Evolutionary conservation across 495 filamentous ascomycete genomes (phyloP).

Genomic region (Hyaloscypha hepaticicola): DNA sequence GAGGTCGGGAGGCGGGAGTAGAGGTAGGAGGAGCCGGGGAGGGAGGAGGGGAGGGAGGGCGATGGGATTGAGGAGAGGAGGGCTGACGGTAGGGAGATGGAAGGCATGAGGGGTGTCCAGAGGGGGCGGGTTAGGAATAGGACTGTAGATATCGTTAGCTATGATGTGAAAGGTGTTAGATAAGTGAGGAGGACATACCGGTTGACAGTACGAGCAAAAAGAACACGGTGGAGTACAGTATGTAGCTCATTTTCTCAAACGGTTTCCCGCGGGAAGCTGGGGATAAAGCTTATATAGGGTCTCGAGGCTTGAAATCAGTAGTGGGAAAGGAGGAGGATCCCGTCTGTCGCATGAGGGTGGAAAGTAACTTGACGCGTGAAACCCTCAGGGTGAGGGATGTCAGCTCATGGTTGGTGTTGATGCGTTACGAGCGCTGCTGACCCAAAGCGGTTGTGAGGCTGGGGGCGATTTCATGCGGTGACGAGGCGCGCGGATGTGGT

Average conservation of each 20-base stretch:
- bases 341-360: background rate
- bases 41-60: slow-evolving; percentile 28
- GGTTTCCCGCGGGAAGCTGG: background rate
- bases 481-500: background rate
- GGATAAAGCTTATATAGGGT: background rate
- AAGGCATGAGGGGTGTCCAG: slow-evolving; percentile 62
- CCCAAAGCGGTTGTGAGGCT: background rate
- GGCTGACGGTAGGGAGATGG: background rate
- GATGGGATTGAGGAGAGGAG: background rate
- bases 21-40: slow-evolving; percentile 50
- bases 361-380: slow-evolving; percentile 13
- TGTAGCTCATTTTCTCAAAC: slow-evolving; percentile 45
- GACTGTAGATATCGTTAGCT: slow-evolving; percentile 39
- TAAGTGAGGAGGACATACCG: slow-evolving; percentile 41
- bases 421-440: background rate
- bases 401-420: slow-evolving; percentile 10
- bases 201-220: slow-evolving; percentile 59
- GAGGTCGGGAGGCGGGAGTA: slow-evolving; percentile 73
- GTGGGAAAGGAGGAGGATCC: background rate
- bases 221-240: slow-evolving; percentile 74
- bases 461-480: background rate
- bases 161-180: background rate
- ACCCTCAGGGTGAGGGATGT: slow-evolving; percentile 10
- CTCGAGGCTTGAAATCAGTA: background rate
- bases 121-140: slow-evolving; percentile 76